A percentile compares a stretch with the other conserved stretches of the same genome.
phyloP scores from a whole-genome alignment of 805 yeast genomes.

The Lipomyces orientalis region DNA sequence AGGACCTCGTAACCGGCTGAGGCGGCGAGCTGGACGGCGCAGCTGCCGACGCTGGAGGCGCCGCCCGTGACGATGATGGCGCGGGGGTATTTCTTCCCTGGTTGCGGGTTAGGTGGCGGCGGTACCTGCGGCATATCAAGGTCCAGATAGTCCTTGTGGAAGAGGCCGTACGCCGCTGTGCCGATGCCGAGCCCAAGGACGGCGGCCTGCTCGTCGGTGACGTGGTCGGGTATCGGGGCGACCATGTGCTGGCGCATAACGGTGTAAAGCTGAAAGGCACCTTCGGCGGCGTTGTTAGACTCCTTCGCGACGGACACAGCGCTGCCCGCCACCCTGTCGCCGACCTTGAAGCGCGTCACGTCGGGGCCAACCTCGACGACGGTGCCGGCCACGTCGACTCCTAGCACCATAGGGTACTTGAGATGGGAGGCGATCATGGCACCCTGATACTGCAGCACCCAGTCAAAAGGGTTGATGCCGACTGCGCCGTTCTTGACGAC shows the following conservation, averaged over 20 bases:
- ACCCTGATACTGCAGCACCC: slow-evolving; percentile 17
- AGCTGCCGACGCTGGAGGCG: slow-evolving; percentile 64
- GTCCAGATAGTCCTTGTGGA: slow-evolving; percentile 32
- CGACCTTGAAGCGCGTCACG: slow-evolving; percentile 32
- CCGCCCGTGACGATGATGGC: slow-evolving; percentile 65
- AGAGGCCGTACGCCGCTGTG: slow-evolving; percentile 29
- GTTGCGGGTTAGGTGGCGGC: slow-evolving; percentile 33
- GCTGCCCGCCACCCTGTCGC: slow-evolving; percentile 36
- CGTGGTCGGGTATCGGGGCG: slow-evolving; percentile 22
- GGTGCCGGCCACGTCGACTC: slow-evolving; percentile 39
- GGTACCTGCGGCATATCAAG: slow-evolving; percentile 18
- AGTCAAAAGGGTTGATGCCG: slow-evolving; percentile 42
- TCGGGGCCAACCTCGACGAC: slow-evolving; percentile 38
- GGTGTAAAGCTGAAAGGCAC: slow-evolving; percentile 4
- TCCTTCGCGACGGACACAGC: slow-evolving; percentile 11
- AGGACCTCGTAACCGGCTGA: slow-evolving; percentile 54
- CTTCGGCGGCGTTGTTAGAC: background rate
- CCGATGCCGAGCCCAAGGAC: background rate
- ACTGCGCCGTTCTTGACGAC: slow-evolving; percentile 36
- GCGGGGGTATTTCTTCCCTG: slow-evolving; percentile 38
- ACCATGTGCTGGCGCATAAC: slow-evolving; percentile 7
- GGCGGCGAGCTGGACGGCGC: slow-evolving; percentile 65
- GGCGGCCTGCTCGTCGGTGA: slow-evolving; percentile 5
- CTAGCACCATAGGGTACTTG: slow-evolving; percentile 27
- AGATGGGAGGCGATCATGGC: no score